Evolutionary conservation across 169 alveolate genomes (phyloP).

Genomic region (Plasmodium malariae): DNA sequence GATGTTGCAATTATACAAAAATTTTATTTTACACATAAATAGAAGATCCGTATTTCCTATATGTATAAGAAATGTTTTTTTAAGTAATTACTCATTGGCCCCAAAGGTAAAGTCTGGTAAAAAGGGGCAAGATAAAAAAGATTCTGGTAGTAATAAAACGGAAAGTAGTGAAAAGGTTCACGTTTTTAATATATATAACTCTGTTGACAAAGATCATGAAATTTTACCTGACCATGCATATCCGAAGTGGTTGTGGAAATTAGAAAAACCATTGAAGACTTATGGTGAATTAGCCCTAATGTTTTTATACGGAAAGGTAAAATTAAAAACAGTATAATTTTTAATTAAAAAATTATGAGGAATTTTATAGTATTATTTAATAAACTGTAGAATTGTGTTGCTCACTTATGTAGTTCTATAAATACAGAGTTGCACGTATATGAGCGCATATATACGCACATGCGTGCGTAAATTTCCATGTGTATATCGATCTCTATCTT

Average conservation of each 20-base stretch:
- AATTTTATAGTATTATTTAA: too few species aligned
- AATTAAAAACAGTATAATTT: too few species aligned
- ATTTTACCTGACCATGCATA: slow-evolving; percentile 85
- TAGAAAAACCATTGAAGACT: slow-evolving; percentile 84
- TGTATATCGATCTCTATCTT: too few species aligned
- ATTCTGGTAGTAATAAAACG: slow-evolving; percentile 52
- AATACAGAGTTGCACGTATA: too few species aligned
- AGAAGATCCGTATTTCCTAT: slow-evolving; percentile 2
- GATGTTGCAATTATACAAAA: slow-evolving; percentile 19
- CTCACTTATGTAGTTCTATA: too few species aligned
- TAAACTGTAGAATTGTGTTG: too few species aligned
- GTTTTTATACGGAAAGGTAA: slow-evolving; percentile 86
- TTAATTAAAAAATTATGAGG: too few species aligned
- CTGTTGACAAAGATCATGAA: slow-evolving; percentile 82
- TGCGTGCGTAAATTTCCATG: too few species aligned
- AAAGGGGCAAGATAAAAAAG: slow-evolving; percentile 77
- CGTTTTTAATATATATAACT: slow-evolving; percentile 83
- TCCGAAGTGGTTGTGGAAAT: slow-evolving; percentile 86
- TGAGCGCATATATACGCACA: too few species aligned
- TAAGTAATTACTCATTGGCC: slow-evolving; percentile 34
- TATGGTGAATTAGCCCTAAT: slow-evolving; percentile 86
- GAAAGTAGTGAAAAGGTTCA: slow-evolving; percentile 80
- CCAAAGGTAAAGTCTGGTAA: slow-evolving; percentile 73
- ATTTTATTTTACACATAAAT: slow-evolving; percentile 5
- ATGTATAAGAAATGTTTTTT: slow-evolving; percentile 29